Conservation (phyloP, 768 basidiomycete species). For the Lactarius indigo region DNA sequence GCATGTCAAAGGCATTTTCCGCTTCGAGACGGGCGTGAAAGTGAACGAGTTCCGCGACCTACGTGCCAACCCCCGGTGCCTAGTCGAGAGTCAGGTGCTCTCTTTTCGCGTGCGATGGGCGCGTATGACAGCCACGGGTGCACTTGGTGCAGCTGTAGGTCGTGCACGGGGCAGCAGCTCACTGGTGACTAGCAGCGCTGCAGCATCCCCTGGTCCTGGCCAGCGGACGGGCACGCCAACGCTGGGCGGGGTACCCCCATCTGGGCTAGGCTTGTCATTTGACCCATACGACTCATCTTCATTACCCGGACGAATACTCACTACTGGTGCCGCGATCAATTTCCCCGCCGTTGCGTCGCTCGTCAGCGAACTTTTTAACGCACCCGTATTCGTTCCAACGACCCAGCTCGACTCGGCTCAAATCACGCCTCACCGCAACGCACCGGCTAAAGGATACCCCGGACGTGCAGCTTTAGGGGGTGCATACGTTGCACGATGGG, state of each 20-base stretch:
- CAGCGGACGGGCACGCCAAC: conserved; percentile 24
- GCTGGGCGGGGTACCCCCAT: conserved; percentile 8
- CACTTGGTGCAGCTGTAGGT: conserved; percentile 46
- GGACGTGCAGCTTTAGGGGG: conserved; percentile 68
- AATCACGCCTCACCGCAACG: conserved; percentile 65
- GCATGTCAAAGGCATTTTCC: conserved; percentile 80
- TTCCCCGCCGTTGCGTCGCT: conserved; percentile 80
- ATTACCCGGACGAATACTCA: conserved; percentile 62
- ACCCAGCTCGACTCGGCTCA: conserved; percentile 79
- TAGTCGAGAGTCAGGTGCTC: conserved; percentile 77
- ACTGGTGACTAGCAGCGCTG: conserved; percentile 28
- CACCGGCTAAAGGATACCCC: conserved; percentile 66
- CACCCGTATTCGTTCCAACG: conserved; percentile 69
- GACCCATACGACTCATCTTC: conserved; percentile 73
- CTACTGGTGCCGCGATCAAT: conserved; percentile 78
- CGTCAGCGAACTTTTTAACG: conserved; percentile 79
- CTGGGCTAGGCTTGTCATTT: conserved; percentile 46
- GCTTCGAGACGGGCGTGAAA: conserved; percentile 85
- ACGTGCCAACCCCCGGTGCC: conserved; percentile 82
- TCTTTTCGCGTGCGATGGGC: conserved; percentile 83
- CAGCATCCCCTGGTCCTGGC: conserved; percentile 22
- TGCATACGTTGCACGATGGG: conserved; percentile 81
- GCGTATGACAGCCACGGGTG: conserved; percentile 63
- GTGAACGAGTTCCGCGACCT: conserved; percentile 87
- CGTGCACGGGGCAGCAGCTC: conserved; percentile 31